Base-by-base conservation (phyloP, 2,329 filamentous ascomycete species). In the Xylariales sp. region DNA sequence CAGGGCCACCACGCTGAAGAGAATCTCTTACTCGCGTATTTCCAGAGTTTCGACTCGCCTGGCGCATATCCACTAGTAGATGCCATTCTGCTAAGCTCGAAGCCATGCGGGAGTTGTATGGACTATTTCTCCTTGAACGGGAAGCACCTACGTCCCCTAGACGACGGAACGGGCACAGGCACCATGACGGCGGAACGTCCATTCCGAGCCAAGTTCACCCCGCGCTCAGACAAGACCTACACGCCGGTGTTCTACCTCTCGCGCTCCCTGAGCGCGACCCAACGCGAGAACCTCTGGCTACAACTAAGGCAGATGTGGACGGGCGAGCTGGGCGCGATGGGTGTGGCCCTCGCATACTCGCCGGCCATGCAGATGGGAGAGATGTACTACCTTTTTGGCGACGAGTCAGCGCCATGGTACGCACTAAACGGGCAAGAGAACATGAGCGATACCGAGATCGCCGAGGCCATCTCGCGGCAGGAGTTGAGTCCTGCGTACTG, bases 11-110 rank as follows among this genome's bases (percentile, higher is more conserved):
- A 78, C 55, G 75, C 76, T 9, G 76, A 77, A 32, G 76, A 78
- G 65, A 75, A 75, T 62, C 72, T 77, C 50, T 67, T 78, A n/a
- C 65, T 76, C 1, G 69, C 71, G 3, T 77, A 78, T 64, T 76
- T 74, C 69, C 72, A 75, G 30, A 68, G 71, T 34, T 78, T 78
- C 70, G 74, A 77, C 70, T 75, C 74, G 0, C 76, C 76, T 0
- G 76, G 76, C 0, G 73, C 76, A 0, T 78, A 75, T 56, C 76
- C 76, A 0, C 76, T 78, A 62, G 70, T 76, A 16, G 75, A 77
- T 69, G 74, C 75, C 8, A 69, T 78, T 69, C 68, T 78, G 0
- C 65, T 78, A 8, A 55, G 67, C 45, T 62, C 69, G 50, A 76
- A 76, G 69, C 76, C 76, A 1, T 78, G 76, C 68, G 39, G 62